Percentiles rank a stretch among this genome's conserved stretches.
phyloP scores from a whole-genome alignment of 1,284 basidiomycete genomes.

The Naganishia albida region DNA sequence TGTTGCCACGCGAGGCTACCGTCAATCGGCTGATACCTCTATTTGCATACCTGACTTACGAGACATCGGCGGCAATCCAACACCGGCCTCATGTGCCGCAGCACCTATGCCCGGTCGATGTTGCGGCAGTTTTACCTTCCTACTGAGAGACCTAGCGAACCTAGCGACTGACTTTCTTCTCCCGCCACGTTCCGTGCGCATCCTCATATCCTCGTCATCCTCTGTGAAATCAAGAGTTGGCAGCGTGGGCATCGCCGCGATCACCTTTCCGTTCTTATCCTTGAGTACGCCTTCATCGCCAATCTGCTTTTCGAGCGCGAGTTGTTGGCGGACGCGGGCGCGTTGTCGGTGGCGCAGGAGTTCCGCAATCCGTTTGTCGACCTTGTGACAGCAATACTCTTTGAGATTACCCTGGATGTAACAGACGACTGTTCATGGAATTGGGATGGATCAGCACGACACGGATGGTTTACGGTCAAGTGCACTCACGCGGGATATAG shows the following conservation, averaged over 20 bases:
- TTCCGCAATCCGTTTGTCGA: slow-evolving; percentile 94
- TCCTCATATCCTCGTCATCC: slow-evolving; percentile 62
- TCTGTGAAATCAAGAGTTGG: slow-evolving; percentile 88
- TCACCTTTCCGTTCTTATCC: slow-evolving; percentile 85
- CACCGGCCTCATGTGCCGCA: slow-evolving; percentile 15
- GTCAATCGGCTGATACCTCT: background rate
- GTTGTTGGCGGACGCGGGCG: slow-evolving; percentile 77
- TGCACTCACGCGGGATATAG: slow-evolving; percentile 71
- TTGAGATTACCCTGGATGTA: slow-evolving; percentile 96
- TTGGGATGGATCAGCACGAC: background rate
- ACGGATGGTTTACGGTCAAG: too few relatives aligned
- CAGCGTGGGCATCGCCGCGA: slow-evolving; percentile 88
- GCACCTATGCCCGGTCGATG: background rate
- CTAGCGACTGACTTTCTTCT: slow-evolving; percentile 18
- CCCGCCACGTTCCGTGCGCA: slow-evolving; percentile 29
- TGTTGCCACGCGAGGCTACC: background rate
- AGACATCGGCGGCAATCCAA: slow-evolving; percentile 10
- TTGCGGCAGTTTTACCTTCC: background rate
- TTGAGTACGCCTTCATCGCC: slow-evolving; percentile 86
- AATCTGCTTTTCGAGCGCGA: slow-evolving; percentile 82
- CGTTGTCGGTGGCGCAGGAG: slow-evolving; percentile 90
- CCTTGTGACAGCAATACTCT: slow-evolving; percentile 98
- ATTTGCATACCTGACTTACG: slow-evolving; percentile 6
- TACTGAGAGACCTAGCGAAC: slow-evolving; percentile 21
- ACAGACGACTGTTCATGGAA: slow-evolving; percentile 61